These are phyloP conservation scores for Torulaspora globosa DNA, from an alignment of 1,139 yeast species.

Conservation along the genomic window DNA sequence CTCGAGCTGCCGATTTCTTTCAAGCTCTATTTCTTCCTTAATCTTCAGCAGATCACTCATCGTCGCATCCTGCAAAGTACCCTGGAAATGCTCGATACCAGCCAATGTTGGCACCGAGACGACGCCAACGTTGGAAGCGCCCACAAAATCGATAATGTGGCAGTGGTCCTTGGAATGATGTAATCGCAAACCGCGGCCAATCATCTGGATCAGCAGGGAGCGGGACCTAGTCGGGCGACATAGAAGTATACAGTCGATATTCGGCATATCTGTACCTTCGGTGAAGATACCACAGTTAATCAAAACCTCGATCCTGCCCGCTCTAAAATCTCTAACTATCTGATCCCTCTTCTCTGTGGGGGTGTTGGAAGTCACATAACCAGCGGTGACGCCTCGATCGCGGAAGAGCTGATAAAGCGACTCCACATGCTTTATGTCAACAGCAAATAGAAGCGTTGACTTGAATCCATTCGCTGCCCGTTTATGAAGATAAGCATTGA, in stretches of 20 bases:
- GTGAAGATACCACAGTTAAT: slow-evolving; percentile 89
- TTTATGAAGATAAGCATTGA: slow-evolving; percentile 50
- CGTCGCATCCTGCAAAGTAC: slow-evolving; percentile 39
- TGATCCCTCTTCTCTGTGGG: slow-evolving; percentile 48
- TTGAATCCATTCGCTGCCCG: slow-evolving; percentile 40
- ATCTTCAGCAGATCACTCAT: slow-evolving; percentile 35
- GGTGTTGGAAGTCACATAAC: slow-evolving; percentile 69
- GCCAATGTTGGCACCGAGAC: slow-evolving; percentile 58
- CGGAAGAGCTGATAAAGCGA: slow-evolving; percentile 54
- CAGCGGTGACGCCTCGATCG: slow-evolving; percentile 61
- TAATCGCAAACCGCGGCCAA: slow-evolving; percentile 80
- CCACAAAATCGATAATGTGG: slow-evolving; percentile 74
- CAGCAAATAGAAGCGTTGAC: slow-evolving; percentile 75
- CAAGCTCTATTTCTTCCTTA: slow-evolving; percentile 33
- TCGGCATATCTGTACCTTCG: slow-evolving; percentile 94
- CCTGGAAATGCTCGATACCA: slow-evolving; percentile 42
- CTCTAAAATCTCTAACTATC: slow-evolving; percentile 55
- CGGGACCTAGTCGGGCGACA: slow-evolving; percentile 80
- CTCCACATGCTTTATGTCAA: slow-evolving; percentile 63
- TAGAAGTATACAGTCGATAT: slow-evolving; percentile 73
- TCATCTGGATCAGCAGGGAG: slow-evolving; percentile 75
- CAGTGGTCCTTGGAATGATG: slow-evolving; percentile 61
- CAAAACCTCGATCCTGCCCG: slow-evolving; percentile 63
- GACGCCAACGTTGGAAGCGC: slow-evolving; percentile 54
- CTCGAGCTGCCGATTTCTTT: slow-evolving; percentile 8